Evolutionary conservation across 495 filamentous ascomycete genomes (phyloP).

Genomic region (Trichodelitschia bisporula): DNA sequence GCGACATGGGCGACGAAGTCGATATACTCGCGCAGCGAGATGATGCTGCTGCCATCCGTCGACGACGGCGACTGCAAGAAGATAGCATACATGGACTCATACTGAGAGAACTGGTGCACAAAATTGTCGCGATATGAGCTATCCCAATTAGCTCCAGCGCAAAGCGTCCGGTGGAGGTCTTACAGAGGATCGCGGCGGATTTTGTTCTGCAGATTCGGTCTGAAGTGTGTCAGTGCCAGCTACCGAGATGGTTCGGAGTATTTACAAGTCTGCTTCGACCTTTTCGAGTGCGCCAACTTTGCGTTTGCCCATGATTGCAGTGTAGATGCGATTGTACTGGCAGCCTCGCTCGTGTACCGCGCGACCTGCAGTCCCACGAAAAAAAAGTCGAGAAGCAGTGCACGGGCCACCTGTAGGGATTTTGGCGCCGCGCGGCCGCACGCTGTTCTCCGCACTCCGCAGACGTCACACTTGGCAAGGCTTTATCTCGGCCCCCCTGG

Average conservation of each 20-base stretch:
- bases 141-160: constrained; percentile 13
- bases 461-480: no score
- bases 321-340: no score
- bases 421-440: no score
- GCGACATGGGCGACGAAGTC: constrained; percentile 82
- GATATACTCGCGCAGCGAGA: constrained; percentile 61
- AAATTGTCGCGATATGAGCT: constrained; percentile 67
- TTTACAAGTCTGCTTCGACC: constrained; percentile 73
- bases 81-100: constrained; percentile 73
- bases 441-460: no score
- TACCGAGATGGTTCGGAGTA: no score
- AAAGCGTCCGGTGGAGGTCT: constrained; percentile 11
- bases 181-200: constrained; percentile 61
- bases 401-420: no score
- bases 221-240: no score
- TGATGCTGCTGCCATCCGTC: constrained; percentile 45
- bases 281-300: constrained; percentile 83
- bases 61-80: constrained; percentile 63
- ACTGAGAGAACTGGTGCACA: constrained; percentile 68
- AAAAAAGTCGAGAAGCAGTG: no score
- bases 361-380: no score
- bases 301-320: constrained; percentile 57
- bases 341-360: no score
- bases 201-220: constrained; percentile 70
- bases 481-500: no score